Percentiles rank a stretch among this genome's conserved stretches.
phyloP scores from a whole-genome alignment of 2,329 filamentous ascomycete species.

The Pleoardoris graminearum region DNA sequence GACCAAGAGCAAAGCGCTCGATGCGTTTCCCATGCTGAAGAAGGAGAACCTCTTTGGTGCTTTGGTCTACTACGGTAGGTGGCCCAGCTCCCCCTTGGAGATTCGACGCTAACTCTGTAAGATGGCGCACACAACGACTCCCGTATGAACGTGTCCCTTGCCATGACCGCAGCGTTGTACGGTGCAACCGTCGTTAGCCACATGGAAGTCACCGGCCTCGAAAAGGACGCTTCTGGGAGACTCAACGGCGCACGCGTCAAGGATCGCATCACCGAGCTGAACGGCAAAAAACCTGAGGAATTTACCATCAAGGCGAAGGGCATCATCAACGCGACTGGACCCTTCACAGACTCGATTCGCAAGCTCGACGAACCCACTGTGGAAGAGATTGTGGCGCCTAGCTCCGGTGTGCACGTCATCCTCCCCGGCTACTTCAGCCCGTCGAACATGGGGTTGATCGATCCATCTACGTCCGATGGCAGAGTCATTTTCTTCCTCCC shows the following conservation, averaged over 20 bases:
- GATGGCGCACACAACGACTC: conserved; percentile 92
- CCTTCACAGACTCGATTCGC: conserved; percentile 82
- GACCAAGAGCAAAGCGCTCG: conserved; percentile 81
- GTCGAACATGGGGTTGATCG: conserved; percentile 83
- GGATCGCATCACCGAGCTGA: conserved; percentile 68
- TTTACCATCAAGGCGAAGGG: conserved; percentile 77
- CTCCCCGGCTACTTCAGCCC: conserved; percentile 86
- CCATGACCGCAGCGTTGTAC: conserved; percentile 86
- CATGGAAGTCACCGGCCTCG: conserved; percentile 74
- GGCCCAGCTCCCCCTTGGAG: neutral
- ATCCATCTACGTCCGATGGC: conserved; percentile 83
- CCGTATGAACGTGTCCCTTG: conserved; percentile 86
- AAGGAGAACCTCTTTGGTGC: conserved; percentile 77
- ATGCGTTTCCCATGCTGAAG: conserved; percentile 88
- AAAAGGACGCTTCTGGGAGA: conserved; percentile 73
- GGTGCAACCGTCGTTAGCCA: conserved; percentile 83
- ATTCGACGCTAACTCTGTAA: conserved; percentile 37
- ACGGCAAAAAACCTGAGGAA: conserved; percentile 64
- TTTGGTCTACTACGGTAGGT: conserved; percentile 77
- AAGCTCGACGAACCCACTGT: conserved; percentile 77
- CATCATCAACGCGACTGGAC: conserved; percentile 85
- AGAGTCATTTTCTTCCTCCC: conserved; percentile 92
- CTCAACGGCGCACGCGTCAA: conserved; percentile 74
- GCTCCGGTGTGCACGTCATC: conserved; percentile 83
- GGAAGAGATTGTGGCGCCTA: conserved; percentile 80